Evolutionary conservation across 2,329 filamentous ascomycete genomes (phyloP).

Genomic region (Colletotrichum lini): DNA sequence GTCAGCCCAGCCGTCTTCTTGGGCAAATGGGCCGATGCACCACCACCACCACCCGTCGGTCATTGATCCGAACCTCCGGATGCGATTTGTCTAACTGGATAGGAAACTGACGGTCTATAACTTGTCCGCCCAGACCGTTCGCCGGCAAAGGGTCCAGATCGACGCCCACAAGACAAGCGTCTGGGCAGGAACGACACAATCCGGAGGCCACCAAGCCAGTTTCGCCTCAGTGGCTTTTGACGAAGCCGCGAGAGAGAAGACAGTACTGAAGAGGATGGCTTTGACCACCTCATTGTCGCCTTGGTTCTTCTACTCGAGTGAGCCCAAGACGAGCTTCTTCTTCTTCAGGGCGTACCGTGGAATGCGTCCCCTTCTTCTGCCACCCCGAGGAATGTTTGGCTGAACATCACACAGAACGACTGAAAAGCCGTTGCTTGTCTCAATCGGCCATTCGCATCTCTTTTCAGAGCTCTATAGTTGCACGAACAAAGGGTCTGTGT

Average conservation of each 20-base stretch:
- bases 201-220: background rate
- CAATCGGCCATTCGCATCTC: background rate
- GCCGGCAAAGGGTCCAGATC: slow-evolving; percentile 24
- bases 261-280: background rate
- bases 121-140: slow-evolving; percentile 14
- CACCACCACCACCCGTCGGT: too few relatives aligned
- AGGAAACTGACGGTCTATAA: background rate
- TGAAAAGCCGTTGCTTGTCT: slow-evolving; percentile 17
- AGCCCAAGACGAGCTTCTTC: too few relatives aligned
- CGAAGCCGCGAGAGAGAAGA: background rate
- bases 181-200: slow-evolving; percentile 22
- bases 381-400: background rate
- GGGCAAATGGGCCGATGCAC: slow-evolving; percentile 9
- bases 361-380: background rate
- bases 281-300: background rate
- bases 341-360: background rate
- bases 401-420: background rate
- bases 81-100: background rate
- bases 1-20: background rate
- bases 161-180: slow-evolving; percentile 23
- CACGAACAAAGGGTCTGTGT: slow-evolving; percentile 28
- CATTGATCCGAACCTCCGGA: slow-evolving; percentile 3
- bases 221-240: background rate
- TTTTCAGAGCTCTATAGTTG: background rate
- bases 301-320: background rate